Base-by-base conservation (phyloP, 495 filamentous ascomycete species). In the Staphylotrichum longicolle region DNA sequence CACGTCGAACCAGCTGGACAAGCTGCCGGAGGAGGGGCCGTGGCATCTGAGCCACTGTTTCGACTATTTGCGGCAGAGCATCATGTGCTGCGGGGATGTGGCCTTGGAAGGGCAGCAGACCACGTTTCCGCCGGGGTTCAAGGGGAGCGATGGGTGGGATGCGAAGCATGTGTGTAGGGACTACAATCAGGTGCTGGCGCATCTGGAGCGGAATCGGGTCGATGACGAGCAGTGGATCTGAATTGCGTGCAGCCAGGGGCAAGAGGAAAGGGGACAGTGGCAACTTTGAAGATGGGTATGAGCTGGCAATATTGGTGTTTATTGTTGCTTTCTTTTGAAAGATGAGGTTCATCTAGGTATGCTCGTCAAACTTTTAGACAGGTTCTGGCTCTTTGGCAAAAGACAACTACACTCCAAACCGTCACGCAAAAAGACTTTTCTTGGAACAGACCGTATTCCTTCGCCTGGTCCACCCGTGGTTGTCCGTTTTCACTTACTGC, bases 31-130 rank as follows among this genome's bases (percentile, higher is more conserved):
- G 20, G 74, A 78, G 51, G 72, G 73, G 37, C 65, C 74, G 4
- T 78, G 76, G 76, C 78, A 80, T 32, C 56, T 80, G 30, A 69
- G 59, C 47, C 79, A 81, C 54, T 81, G 79, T 68, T 77, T 81
- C 57, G 77, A 79, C 34, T 81, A 80, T 53, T 53, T 80, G 54
- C 70, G 79, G 12, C 79, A 80, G 66, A 68, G 70, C 50, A 79
- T 81, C 64, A 74, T 79, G 74, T 80, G 79, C 64, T 66, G 66
- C 15, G 77, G 72, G 3, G 79, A 82, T 53, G 65, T 76, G 52
- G 72, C 75, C 0, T 65, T 80, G 8, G 79, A 80, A 63, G 78
- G 77, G 8, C 63, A 76, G 55, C 72, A 80, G 57, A 76, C 76
- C 3, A 75, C 74, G 0, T 78, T 78, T 61, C 74, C 76, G 3